Conservation (phyloP, 371 early-diverging fungal species). For the Mortierella sp. region DNA sequence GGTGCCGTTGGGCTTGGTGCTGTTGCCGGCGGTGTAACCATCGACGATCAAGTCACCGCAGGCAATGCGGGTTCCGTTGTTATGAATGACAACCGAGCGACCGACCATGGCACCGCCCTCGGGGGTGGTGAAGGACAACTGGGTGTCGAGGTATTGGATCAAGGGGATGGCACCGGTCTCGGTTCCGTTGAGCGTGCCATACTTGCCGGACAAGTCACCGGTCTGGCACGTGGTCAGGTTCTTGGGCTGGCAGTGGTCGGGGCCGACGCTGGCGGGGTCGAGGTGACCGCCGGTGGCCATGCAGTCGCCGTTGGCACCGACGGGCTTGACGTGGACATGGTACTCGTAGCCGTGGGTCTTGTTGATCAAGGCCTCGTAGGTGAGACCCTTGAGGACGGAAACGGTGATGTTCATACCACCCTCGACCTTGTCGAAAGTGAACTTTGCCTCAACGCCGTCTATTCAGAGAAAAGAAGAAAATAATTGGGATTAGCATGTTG, state of each 20-base stretch:
- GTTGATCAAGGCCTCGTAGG: constrained; percentile 23
- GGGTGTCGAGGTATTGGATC: constrained; percentile 57
- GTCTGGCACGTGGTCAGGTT: constrained; percentile 62
- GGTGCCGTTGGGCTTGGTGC: background rate
- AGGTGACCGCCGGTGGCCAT: constrained; percentile 62
- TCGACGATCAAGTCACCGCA: constrained; percentile 61
- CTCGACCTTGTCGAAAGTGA: constrained; percentile 46
- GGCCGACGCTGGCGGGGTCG: constrained; percentile 59
- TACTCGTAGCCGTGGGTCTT: constrained; percentile 46
- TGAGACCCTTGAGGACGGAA: constrained; percentile 30
- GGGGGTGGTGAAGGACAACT: constrained; percentile 52
- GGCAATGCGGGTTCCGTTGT: constrained; percentile 61
- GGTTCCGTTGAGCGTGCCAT: constrained; percentile 54
- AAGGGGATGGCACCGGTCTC: constrained; percentile 61
- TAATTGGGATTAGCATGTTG: background rate
- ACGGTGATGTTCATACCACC: constrained; percentile 44
- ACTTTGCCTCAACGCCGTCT: constrained; percentile 32
- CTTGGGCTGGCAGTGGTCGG: constrained; percentile 45
- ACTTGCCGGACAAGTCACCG: constrained; percentile 67
- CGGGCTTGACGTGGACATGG: constrained; percentile 64
- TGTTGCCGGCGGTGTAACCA: constrained; percentile 22
- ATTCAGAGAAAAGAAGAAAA: constrained; percentile 4
- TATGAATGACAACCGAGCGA: constrained; percentile 67
- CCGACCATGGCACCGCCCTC: constrained; percentile 56
- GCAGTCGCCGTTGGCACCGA: constrained; percentile 62